Percentiles rank a stretch among this genome's conserved stretches.
Conservation (phyloP, 805 yeast species). For the Lipomyces japonicus region DNA sequence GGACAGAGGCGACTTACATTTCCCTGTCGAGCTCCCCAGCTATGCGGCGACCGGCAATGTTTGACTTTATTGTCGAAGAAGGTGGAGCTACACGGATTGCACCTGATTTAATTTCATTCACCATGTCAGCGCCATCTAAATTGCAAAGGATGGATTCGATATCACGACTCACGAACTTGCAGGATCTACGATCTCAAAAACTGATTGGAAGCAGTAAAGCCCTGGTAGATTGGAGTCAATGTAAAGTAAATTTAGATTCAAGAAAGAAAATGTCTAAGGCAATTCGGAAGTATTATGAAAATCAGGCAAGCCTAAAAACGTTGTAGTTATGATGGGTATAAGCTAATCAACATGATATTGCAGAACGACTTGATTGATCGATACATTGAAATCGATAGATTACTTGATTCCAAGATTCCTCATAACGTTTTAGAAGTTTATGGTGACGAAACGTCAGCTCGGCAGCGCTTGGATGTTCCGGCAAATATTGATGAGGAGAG, state of each 20-base stretch:
- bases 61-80: conserved; percentile 21
- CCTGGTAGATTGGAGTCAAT: conserved; percentile 43
- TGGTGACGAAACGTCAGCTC: conserved; percentile 39
- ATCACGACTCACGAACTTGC: conserved; percentile 35
- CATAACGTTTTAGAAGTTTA: conserved; percentile 60
- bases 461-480: conserved; percentile 45
- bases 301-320: conserved; percentile 45
- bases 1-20: conserved; percentile 10
- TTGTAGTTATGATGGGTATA: too few species aligned
- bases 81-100: conserved; percentile 16
- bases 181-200: conserved; percentile 42
- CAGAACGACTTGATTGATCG: conserved; percentile 61
- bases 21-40: conserved; percentile 25
- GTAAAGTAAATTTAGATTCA: conserved; percentile 28
- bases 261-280: conserved; percentile 29
- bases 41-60: conserved; percentile 24
- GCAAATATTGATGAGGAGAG: conserved; percentile 59
- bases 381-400: conserved; percentile 57
- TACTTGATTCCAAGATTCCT: conserved; percentile 69
- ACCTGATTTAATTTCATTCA: conserved; percentile 24
- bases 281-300: conserved; percentile 47
- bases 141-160: conserved; percentile 27
- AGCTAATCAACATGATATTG: too few species aligned
- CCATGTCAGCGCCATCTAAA: conserved; percentile 27
- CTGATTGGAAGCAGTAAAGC: conserved; percentile 47